Percentiles rank a stretch among this genome's conserved stretches.
phyloP scores from a whole-genome alignment of 441 rosid genomes.

The Sinapis alba region DNA sequence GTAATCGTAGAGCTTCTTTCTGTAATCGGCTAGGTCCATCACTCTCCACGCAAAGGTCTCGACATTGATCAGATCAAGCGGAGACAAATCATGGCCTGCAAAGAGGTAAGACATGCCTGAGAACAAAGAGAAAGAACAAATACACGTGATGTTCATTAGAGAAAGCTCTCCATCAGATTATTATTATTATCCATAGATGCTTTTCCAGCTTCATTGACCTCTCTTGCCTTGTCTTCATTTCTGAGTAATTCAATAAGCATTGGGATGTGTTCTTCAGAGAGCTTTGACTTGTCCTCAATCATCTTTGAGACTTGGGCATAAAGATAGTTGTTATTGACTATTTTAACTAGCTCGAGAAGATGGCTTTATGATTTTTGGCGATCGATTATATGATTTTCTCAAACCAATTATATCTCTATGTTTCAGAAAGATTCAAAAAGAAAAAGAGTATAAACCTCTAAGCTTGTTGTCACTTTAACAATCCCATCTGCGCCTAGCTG shows the following conservation, averaged over 20 bases:
- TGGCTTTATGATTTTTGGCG: too few relatives aligned
- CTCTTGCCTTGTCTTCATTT: slow-evolving; percentile 90
- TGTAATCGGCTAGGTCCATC: slow-evolving; percentile 85
- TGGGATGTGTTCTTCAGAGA: slow-evolving; percentile 68
- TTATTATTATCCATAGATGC: slow-evolving; percentile 96
- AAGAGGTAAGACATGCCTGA: not conserved
- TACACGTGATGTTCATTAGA: too few relatives aligned
- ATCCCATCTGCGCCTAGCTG: slow-evolving; percentile 69
- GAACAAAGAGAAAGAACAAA: not conserved
- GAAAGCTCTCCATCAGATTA: not conserved
- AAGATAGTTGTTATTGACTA: slow-evolving; percentile 83
- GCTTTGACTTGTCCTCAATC: slow-evolving; percentile 75
- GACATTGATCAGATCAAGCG: slow-evolving; percentile 83
- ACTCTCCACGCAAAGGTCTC: slow-evolving; percentile 83
- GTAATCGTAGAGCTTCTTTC: slow-evolving; percentile 89
- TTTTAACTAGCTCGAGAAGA: slow-evolving; percentile 78
- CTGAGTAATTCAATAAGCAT: slow-evolving; percentile 70
- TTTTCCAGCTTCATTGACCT: slow-evolving; percentile 86
- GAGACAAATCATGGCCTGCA: slow-evolving; percentile 90
- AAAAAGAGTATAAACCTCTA: not conserved
- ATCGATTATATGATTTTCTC: too few relatives aligned
- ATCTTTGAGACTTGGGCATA: slow-evolving; percentile 76
- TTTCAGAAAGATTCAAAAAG: not conserved
- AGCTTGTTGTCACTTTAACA: slow-evolving; percentile 62
- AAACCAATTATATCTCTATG: too few relatives aligned